Base-by-base conservation (phyloP, 2,329 filamentous ascomycete genomes). In the Monilinia fructicola region DNA sequence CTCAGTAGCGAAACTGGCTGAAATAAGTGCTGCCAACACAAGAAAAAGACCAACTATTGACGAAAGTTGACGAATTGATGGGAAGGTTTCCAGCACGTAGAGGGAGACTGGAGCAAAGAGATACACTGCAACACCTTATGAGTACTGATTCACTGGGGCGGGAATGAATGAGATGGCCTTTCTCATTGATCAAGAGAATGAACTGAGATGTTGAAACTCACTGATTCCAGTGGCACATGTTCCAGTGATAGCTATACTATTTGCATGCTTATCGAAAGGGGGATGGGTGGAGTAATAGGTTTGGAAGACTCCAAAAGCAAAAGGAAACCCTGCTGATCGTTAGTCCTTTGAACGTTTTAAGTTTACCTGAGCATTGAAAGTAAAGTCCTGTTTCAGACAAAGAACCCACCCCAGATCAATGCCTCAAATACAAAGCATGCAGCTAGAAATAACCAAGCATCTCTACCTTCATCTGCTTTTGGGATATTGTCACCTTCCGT, bases 391-490 rank as follows among this genome's bases (percentile, higher is more conserved):
- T 35, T 46, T 21, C 58, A 9, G n/a, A 44, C 9, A 18, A 3
- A 38, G 66, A 16, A 68, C 76, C 69, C 70, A 82, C 82, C 83
- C 83, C 82, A 86, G 35, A 85, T 78, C 23, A 84, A 74, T 31
- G 81, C 78, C 67, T 87, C 84, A 14, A 86, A 77, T 58, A 84
- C 74, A 69, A 84, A 85, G 70, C 81, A 82, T 2, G 78, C 79
- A 16, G 77, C 76, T 18, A 86, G 74, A 62, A 84, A 82, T 1
- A 83, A 68, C 80, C 82, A 85, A 4, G 84, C 83, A 63, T 81
- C 78, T 72, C 77, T 81, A 1, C 83, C 83, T 16, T 77, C 74
- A 71, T 85, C 84, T 3, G 78, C 78, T n/a, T 76, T 78, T 2
- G 82, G 79, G 14, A 71, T 11, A 28, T 28, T 55, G 7, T 4